phyloP scores from a whole-genome alignment of 331 rosid species.

The Quercus lobata region DNA sequence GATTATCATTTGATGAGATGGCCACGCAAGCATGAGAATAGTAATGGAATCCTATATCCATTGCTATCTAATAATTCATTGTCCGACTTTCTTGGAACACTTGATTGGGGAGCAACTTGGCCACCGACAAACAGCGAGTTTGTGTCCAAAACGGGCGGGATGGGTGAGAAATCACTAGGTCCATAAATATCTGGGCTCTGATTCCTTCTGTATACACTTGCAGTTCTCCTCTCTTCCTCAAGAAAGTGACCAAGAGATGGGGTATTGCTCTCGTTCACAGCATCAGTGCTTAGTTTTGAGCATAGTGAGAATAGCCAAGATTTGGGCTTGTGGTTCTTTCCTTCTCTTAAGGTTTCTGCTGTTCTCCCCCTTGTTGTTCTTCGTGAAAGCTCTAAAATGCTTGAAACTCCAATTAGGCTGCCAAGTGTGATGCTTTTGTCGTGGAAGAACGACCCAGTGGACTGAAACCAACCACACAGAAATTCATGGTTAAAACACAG shows the following conservation, averaged over 20 bases:
- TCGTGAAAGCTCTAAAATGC: conserved; percentile 46
- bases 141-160: conserved; percentile 5
- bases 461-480: conserved; percentile 33
- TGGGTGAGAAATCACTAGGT: conserved; percentile 26
- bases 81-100: conserved; percentile 20
- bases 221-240: conserved; percentile 50
- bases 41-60: conserved; percentile 21
- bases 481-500: conserved; percentile 2
- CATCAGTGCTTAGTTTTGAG: conserved; percentile 59
- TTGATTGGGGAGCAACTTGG: conserved; percentile 30
- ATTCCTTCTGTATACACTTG: conserved; percentile 30
- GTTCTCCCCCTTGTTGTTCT: conserved; percentile 50
- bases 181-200: conserved; percentile 19
- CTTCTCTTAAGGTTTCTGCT: conserved; percentile 33
- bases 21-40: conserved; percentile 27
- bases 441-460: conserved; percentile 61
- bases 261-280: conserved; percentile 23
- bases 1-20: conserved; percentile 2
- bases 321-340: conserved; percentile 43
- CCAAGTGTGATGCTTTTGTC: conserved; percentile 71
- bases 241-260: conserved; percentile 75
- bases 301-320: conserved; percentile 70
- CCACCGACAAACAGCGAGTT: conserved; percentile 32
- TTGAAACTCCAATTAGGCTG: conserved; percentile 57
- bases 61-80: conserved; percentile 30